A percentile compares a stretch with the other conserved stretches of the same genome.
phyloP scores from a whole-genome alignment of 495 filamentous ascomycete genomes.

The Extremus antarcticus region DNA sequence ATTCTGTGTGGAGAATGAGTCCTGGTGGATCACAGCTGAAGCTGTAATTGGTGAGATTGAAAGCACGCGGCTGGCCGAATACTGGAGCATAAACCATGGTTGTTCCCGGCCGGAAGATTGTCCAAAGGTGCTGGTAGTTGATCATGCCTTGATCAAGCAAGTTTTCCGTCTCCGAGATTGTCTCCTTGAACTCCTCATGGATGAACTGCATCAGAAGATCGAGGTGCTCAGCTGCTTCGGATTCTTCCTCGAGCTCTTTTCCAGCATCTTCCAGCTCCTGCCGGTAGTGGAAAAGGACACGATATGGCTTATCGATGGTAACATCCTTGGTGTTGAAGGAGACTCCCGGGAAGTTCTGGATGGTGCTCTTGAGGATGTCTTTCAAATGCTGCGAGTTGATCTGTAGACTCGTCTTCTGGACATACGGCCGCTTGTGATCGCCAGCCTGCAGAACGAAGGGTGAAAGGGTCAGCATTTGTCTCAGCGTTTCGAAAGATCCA shows the following conservation, averaged over 20 bases:
- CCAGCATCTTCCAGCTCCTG: constrained; percentile 8
- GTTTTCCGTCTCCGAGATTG: constrained; percentile 11
- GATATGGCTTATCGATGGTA: constrained; percentile 8
- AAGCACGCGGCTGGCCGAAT: constrained; percentile 3
- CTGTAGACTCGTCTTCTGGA: constrained; percentile 8
- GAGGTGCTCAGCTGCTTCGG: constrained; percentile 8
- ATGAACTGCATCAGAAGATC: constrained; percentile 14
- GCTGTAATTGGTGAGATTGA: background rate
- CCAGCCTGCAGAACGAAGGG: too few species aligned
- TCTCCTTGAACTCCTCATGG: constrained; percentile 5
- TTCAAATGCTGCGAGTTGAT: constrained; percentile 20
- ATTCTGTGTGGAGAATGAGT: background rate
- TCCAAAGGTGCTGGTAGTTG: constrained; percentile 13
- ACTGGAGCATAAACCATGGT: background rate
- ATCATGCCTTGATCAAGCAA: constrained; percentile 8
- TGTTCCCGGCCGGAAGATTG: constrained; percentile 12
- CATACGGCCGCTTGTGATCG: constrained; percentile 2
- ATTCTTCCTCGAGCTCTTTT: constrained; percentile 4
- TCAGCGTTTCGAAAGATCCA: too few species aligned
- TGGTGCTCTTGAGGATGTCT: constrained; percentile 10
- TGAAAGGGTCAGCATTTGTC: too few species aligned
- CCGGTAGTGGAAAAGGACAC: constrained; percentile 16
- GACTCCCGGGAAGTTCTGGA: constrained; percentile 14
- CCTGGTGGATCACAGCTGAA: constrained; percentile 1
- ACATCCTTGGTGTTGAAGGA: constrained; percentile 15